Conservation (phyloP, 2,329 filamentous ascomycete species). For the Boeremia lycopersici region DNA sequence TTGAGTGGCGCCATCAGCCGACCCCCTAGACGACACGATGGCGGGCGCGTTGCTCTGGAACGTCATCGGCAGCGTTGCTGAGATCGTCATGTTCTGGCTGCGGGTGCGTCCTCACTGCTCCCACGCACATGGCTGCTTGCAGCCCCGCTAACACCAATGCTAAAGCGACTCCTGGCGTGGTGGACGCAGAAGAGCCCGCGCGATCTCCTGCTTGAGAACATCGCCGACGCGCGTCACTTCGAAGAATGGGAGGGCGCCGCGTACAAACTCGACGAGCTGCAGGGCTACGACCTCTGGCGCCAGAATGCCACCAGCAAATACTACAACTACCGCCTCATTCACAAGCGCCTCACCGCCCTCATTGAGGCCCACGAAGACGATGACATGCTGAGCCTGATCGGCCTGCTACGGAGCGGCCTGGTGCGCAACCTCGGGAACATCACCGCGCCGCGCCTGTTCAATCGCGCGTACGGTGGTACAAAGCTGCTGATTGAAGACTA, state of each 20-base stretch:
- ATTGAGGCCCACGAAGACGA: conserved; percentile 71
- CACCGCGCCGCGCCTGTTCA: conserved; percentile 79
- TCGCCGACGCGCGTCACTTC: conserved; percentile 71
- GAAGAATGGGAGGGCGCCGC: conserved; percentile 90
- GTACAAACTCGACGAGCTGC: conserved; percentile 77
- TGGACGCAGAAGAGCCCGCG: conserved; percentile 68
- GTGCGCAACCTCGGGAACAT: conserved; percentile 92
- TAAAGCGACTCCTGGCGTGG: conserved; percentile 71
- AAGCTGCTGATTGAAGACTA: conserved; percentile 93
- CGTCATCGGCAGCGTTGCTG: conserved; percentile 42
- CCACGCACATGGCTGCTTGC: neutral
- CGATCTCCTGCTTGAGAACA: conserved; percentile 68
- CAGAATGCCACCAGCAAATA: conserved; percentile 79
- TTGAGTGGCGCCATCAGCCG: conserved; percentile 19
- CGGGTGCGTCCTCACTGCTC: conserved; percentile 35
- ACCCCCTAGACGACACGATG: conserved; percentile 25
- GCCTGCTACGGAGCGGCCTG: conserved; percentile 76
- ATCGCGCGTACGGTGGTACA: conserved; percentile 83
- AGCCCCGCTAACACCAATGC: conserved; percentile 17
- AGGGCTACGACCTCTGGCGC: conserved; percentile 85
- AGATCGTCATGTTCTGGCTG: conserved; percentile 50
- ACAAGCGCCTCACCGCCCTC: conserved; percentile 74
- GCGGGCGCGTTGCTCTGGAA: conserved; percentile 31
- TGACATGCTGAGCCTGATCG: conserved; percentile 76
- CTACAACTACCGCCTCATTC: conserved; percentile 87